phyloP scores from a whole-genome alignment of 1,284 basidiomycete genomes.

The Apiotrichum gamsii region DNA sequence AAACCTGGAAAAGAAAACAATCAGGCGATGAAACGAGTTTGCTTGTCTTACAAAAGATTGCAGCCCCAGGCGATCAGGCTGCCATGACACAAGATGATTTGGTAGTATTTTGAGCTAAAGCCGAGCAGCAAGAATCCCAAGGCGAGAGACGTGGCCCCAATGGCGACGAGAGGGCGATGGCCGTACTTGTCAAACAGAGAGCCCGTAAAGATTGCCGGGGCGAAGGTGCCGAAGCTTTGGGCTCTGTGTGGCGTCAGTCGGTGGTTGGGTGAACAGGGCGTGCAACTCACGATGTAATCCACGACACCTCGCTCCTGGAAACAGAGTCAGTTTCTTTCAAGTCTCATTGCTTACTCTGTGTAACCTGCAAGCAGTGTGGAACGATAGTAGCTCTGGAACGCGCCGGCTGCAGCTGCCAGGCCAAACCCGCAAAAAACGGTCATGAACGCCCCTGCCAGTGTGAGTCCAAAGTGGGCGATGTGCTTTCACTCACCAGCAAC shows the following conservation, averaged over 20 bases:
- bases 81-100: conserved; percentile 28
- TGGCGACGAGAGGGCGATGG: conserved; percentile 20
- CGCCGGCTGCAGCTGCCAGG: conserved; percentile 13
- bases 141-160: conserved; percentile 16
- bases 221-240: too few relatives aligned
- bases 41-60: too few relatives aligned
- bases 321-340: conserved; percentile 10
- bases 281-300: conserved; percentile 29
- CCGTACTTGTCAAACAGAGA: conserved; percentile 32
- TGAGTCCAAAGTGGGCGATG: too few relatives aligned
- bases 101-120: conserved; percentile 26
- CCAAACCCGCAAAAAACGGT: conserved; percentile 12
- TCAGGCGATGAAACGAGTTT: conserved; percentile 1
- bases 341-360: conserved; percentile 1
- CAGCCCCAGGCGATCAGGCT: conserved; percentile 22
- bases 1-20: conserved; percentile 30
- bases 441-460: not conserved
- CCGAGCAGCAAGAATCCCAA: conserved; percentile 24
- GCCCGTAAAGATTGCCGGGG: conserved; percentile 19
- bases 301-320: not conserved
- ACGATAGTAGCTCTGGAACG: conserved; percentile 22
- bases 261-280: conserved; percentile 22
- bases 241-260: too few relatives aligned
- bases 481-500: too few relatives aligned
- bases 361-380: conserved; percentile 21